Base-by-base conservation (phyloP, 768 basidiomycete species). In the Naganishia friedmannii region DNA sequence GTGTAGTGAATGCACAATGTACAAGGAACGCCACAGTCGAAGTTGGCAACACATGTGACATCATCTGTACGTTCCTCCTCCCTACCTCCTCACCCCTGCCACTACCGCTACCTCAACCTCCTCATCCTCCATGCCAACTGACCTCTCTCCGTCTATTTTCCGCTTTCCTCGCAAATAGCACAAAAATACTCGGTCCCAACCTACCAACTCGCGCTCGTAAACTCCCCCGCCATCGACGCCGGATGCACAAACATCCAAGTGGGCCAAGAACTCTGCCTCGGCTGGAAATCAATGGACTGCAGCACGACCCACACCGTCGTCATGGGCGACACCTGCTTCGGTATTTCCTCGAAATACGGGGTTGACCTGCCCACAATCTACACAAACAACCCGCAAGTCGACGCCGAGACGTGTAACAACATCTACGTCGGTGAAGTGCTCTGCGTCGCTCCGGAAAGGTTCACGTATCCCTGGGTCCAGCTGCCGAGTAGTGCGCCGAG, bases 381-480 rank as follows among this genome's bases (percentile, higher is more conserved):
- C 77, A 19, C 73, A 70, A 91, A 91, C 86, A 92, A 92, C 86
- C 90, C 89, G 23, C 87, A 90, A 79, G 84, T 91, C 87, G 80
- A 81, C 74, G 68, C 58, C 9, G 63, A 53, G 48, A 32, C 48
- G 10, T 82, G 82, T 75, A 72, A 73, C 73, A 91, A 91, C 83
- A 83, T 92, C 78, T 90, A 90, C 81, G 76, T 88, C 69, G 89
- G 88, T 76, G 88, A 91, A 86, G 90, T 90, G 60, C 67, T 90
- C 51, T 90, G 89, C 72, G 83, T 83, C 55, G 80, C 84, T 28
- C 71, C 73, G 26, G 73, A 72, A 17, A 83, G 84, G 13, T 73
- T 77, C 45, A 83, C 84, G 10, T 88, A 88, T 53, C 79, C 55
- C 32, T 26, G 55, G 19, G 26, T 63, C 39, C 60, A 63, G 39